Percentiles rank a stretch among this genome's conserved stretches.
Evolutionary conservation across 805 yeast genomes (phyloP).

Genomic region (Metschnikowia lochheadii): DNA sequence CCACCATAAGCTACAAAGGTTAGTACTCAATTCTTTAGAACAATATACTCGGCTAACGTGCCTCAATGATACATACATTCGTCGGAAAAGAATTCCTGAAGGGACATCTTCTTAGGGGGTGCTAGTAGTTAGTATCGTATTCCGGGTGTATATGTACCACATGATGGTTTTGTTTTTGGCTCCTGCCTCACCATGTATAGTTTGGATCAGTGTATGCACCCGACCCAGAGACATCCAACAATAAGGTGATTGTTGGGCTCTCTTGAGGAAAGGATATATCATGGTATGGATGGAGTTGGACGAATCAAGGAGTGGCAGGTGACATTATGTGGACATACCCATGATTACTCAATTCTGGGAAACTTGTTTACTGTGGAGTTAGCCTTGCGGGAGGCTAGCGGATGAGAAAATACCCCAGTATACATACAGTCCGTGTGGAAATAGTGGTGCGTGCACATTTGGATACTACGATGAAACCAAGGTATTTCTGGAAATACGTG

Average conservation of each 20-base stretch:
- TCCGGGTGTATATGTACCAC: too few species aligned
- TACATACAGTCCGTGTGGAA: conserved; percentile 1
- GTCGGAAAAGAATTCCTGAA: conserved; percentile 43
- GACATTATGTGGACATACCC: neutral
- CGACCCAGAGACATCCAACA: neutral
- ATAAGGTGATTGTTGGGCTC: neutral
- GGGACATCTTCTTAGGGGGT: conserved; percentile 45
- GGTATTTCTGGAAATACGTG: too few species aligned
- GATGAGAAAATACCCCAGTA: conserved; percentile 3
- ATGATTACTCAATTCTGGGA: conserved; percentile 1
- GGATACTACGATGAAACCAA: neutral
- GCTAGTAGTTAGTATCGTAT: conserved; percentile 20
- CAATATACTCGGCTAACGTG: neutral
- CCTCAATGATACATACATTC: conserved; percentile 34
- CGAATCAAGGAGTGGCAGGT: neutral
- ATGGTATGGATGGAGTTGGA: neutral
- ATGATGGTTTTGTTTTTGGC: too few species aligned
- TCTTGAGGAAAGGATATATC: neutral
- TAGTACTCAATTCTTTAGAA: conserved; percentile 12
- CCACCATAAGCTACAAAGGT: conserved; percentile 38
- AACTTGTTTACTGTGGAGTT: neutral
- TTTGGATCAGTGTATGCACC: neutral
- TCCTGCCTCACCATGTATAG: too few species aligned
- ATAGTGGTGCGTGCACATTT: neutral
- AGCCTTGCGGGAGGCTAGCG: neutral